Conservation (phyloP, 768 basidiomycete genomes). For the Lactarius akahatsu region DNA sequence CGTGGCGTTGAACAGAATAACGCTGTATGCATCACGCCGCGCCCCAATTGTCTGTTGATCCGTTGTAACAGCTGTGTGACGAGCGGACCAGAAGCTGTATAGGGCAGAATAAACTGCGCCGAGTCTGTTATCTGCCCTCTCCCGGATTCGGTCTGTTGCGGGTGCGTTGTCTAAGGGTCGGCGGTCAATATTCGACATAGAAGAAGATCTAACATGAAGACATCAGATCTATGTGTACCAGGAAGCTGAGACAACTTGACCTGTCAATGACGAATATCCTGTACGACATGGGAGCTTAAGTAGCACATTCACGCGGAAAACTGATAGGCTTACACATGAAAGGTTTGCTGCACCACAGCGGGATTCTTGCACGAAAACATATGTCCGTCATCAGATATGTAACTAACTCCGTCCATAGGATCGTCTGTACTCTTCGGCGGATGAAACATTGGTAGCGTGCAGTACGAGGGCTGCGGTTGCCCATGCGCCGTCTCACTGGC, state of each 20-base stretch:
- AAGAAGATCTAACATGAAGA: background rate
- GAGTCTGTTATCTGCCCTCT: background rate
- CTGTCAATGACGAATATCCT: slow-evolving; percentile 54
- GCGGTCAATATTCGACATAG: slow-evolving; percentile 34
- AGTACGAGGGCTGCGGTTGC: slow-evolving; percentile 54
- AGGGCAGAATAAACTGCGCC: background rate
- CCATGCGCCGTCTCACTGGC: slow-evolving; percentile 31
- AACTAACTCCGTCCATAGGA: slow-evolving; percentile 39
- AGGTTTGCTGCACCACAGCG: slow-evolving; percentile 50
- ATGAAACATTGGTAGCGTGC: slow-evolving; percentile 56
- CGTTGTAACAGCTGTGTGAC: background rate
- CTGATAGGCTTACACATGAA: slow-evolving; percentile 51
- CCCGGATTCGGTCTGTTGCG: background rate
- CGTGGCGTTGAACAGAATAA: background rate
- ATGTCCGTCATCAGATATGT: slow-evolving; percentile 59
- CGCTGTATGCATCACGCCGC: background rate
- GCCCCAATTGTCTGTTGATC: background rate
- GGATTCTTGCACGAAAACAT: slow-evolving; percentile 56
- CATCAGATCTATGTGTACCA: background rate
- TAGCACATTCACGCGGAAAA: background rate
- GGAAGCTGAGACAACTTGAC: slow-evolving; percentile 38
- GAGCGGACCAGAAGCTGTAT: background rate
- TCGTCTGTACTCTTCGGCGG: slow-evolving; percentile 35
- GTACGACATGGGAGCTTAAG: background rate
- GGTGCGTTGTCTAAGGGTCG: slow-evolving; percentile 31